Percentiles rank a stretch among this genome's conserved stretches.
Evolutionary conservation across 2,329 filamentous ascomycete species (phyloP).

Genomic region (Tolypocladium inflatum): DNA sequence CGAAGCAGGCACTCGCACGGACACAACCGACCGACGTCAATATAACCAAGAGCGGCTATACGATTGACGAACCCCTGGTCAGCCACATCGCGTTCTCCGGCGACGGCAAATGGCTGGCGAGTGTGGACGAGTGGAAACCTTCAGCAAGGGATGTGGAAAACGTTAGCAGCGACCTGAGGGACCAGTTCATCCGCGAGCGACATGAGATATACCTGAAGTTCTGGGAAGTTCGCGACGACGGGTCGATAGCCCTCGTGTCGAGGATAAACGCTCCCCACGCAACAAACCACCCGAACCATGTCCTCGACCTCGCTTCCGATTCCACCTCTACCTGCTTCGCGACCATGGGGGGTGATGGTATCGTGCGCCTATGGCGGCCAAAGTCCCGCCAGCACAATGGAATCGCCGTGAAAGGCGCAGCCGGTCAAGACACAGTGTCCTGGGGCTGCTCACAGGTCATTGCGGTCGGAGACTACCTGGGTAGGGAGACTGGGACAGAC

Average conservation of each 20-base stretch:
- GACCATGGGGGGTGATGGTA: conserved; percentile 73
- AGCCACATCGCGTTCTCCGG: conserved; percentile 65
- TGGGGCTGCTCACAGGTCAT: conserved; percentile 64
- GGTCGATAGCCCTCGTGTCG: conserved; percentile 66
- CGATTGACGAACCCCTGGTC: conserved; percentile 69
- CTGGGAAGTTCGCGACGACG: conserved; percentile 59
- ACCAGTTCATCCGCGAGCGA: conserved; percentile 39
- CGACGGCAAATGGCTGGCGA: conserved; percentile 84
- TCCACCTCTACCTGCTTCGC: conserved; percentile 65
- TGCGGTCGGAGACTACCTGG: conserved; percentile 40
- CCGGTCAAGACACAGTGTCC: conserved; percentile 51
- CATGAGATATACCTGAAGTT: conserved; percentile 83
- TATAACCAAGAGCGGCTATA: conserved; percentile 58
- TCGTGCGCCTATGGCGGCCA: conserved; percentile 74
- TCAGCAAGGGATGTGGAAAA: conserved; percentile 56
- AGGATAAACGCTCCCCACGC: conserved; percentile 77
- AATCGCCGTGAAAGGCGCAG: conserved; percentile 48
- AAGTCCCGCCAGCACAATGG: conserved; percentile 61
- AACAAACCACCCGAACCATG: conserved; percentile 40
- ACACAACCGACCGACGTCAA: conserved; percentile 81
- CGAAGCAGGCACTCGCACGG: conserved; percentile 80
- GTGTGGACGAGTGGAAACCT: conserved; percentile 83
- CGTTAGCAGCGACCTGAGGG: conserved; percentile 22
- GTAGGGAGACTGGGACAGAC: conserved; percentile 27
- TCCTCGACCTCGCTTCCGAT: conserved; percentile 67